Evolutionary conservation across 31 red algal genomes (phyloP).

Genomic region (Odonthalia washingtoniensis): DNA sequence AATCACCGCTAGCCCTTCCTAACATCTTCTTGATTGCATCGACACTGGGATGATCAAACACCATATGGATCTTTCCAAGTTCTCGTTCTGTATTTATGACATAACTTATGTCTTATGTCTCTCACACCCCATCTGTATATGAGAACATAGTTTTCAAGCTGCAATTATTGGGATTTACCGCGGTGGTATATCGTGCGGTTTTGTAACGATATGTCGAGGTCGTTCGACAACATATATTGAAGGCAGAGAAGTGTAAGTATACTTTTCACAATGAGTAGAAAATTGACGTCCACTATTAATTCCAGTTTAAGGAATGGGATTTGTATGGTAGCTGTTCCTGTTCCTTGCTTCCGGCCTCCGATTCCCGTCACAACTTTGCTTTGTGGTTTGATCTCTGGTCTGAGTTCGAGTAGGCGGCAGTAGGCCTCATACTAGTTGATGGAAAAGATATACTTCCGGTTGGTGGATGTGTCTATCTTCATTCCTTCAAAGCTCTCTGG

Average conservation of each 20-base stretch:
- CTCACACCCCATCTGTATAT: not conserved
- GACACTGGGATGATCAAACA: not conserved
- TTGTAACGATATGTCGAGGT: not conserved
- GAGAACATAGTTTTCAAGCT: slow-evolving; percentile 11
- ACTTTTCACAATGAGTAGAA: not conserved
- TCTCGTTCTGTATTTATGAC: not conserved
- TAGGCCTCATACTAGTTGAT: too few relatives aligned
- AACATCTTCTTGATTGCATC: not conserved
- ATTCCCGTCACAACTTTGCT: too few relatives aligned
- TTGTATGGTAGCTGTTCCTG: too few relatives aligned
- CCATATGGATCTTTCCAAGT: not conserved
- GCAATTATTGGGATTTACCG: not conserved
- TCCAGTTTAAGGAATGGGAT: not conserved
- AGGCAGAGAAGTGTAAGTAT: not conserved
- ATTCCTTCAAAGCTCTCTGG: too few relatives aligned
- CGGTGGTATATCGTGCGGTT: not conserved
- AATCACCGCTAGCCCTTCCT: not conserved
- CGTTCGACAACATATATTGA: slow-evolving; percentile 11
- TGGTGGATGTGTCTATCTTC: too few relatives aligned
- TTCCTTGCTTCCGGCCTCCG: too few relatives aligned
- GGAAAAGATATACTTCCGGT: too few relatives aligned
- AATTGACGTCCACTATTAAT: not conserved
- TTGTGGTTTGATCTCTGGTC: too few relatives aligned
- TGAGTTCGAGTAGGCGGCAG: too few relatives aligned
- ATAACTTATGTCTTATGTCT: not conserved